Base-by-base conservation (phyloP, 139 green algal genomes). In the Chlorella sp. region DNA sequence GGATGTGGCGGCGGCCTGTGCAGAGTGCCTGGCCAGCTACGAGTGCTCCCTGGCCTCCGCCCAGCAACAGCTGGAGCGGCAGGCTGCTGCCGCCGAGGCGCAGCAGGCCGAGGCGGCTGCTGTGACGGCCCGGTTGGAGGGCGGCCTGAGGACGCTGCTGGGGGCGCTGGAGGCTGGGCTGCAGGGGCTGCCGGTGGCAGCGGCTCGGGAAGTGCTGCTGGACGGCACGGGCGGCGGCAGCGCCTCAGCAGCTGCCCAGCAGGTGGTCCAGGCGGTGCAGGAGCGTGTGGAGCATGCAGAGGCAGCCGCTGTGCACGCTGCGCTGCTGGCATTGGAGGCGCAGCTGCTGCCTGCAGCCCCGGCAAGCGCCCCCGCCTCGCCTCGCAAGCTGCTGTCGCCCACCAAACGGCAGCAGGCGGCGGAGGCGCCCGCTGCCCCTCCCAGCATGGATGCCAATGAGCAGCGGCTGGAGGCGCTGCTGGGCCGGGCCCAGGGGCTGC, bases 401-500 rank as follows among this genome's bases (percentile, higher is more conserved):
- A 36, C 36, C 36, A 82, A 63, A 34, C 34, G 34, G 26, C 76
- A 55, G 60, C 26, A 34, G 55, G 74, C 78, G n/a, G 62, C 78
- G 4, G 57, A 64, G 20, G 62, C 60, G 26, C 25, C 76, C n/a
- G 76, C 62, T 32, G 39, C 62, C 18, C 16, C 57, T 34, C 38
- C 41, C 39, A 75, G 63, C 39, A n/a, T 74, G 7, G 63, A 74
- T 17, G n/a, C 39, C 17, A 47, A 41, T 21, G 78, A 74, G 41
- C 28, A 30, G 15, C 78, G 78, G 4, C 63, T 83, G 62, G 63
- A 44, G 12, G 78, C 63, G 25, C 63, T 83, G 78, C 78, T 83
- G 28, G 47, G 6, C 3, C 78, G 41, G 5, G 60, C 63, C 39
- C 63, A 51, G 63, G 39, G 63, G 63, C 63, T 74, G 39, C 78